Base-by-base conservation (phyloP, 2,329 filamentous ascomycete species). In the Bipolaris sorokiniana region DNA sequence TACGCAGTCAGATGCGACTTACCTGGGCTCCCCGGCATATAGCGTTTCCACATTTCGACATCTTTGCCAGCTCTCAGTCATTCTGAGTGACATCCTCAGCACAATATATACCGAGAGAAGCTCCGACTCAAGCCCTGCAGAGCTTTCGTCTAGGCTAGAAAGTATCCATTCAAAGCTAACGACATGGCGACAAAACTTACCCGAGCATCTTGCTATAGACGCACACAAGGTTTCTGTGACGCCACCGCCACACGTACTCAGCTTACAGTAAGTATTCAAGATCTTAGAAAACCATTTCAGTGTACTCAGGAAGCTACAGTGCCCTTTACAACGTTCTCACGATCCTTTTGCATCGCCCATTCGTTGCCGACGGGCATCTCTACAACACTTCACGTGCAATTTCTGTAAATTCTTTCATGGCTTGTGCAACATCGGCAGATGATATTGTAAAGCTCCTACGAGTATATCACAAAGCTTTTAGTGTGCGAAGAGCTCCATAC, bases 271-370 rank as follows among this genome's bases (percentile, higher is more conserved):
- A 64, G 67, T 3, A 11, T 18, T 5, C n/a, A 15, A 23, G 1
- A 48, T 9, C 2, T 7, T 6, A 7, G 11, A 9, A 15, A 5
- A 16, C 2, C 3, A 18, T 13, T 2, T 10, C 1, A 5, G 20
- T 23, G 11, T 42, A 23, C 51, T 54, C 2, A 54, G 28, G 16
- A 7, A 16, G 16, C 5, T 15, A 26, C 36, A 69, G 68, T 50
- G 66, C 82, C 3, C 79, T 84, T 65, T 82, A 82, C 38, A 77
- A 85, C 51, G 81, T 82, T 0, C 75, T 84, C 0, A 66, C 81
- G 1, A 84, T 86, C 5, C 78, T 86, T 0, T 73, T 86, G 0
- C 82, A 85, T 58, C 81, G 81, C 6, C 83, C 82, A 0, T 84
- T 85, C 23, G 78, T 85, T 3, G 76, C 79, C 3, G 80, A 82